Conservation (phyloP, 345 rosid species). For the Excoecaria agallocha region DNA sequence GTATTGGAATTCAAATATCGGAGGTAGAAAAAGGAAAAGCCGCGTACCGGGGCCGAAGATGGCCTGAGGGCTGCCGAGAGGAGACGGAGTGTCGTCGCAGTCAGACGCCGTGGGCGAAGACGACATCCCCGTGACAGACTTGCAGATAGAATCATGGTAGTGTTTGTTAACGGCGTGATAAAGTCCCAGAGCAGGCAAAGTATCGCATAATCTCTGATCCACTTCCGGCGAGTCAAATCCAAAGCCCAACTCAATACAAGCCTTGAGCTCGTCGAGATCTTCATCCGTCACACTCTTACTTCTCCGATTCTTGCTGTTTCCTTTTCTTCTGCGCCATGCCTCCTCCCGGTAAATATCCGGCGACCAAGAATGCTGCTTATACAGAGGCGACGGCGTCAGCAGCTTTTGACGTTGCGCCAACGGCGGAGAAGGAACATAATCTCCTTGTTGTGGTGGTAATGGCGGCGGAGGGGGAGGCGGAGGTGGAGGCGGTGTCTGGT, state of each 20-base stretch:
- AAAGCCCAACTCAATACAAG: slow-evolving; percentile 78
- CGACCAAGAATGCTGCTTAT: slow-evolving; percentile 84
- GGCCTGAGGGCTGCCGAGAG: slow-evolving; percentile 57
- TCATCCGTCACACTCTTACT: slow-evolving; percentile 89
- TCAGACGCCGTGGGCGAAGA: slow-evolving; percentile 48
- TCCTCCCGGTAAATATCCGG: slow-evolving; percentile 80
- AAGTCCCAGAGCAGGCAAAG: slow-evolving; percentile 82
- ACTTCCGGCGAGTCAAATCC: slow-evolving; percentile 72
- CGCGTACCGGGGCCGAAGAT: slow-evolving; percentile 47
- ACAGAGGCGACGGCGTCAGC: slow-evolving; percentile 39
- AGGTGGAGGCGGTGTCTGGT: neutral
- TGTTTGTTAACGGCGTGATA: slow-evolving; percentile 76
- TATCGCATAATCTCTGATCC: slow-evolving; percentile 69
- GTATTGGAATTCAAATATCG: neutral
- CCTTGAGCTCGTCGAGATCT: slow-evolving; percentile 92
- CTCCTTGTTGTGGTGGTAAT: slow-evolving; percentile 10
- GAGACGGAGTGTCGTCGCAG: slow-evolving; percentile 49
- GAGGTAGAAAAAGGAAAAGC: neutral
- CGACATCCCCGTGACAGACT: slow-evolving; percentile 30
- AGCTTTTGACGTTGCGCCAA: neutral
- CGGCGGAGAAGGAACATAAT: neutral
- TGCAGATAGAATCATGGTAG: slow-evolving; percentile 47
- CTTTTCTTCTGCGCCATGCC: slow-evolving; percentile 80
- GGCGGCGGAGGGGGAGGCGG: no score
- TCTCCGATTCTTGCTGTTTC: slow-evolving; percentile 38